These are phyloP conservation scores for Eucalyptus pauciflora DNA, from an alignment of 345 rosid species.

Conservation along the genomic window DNA sequence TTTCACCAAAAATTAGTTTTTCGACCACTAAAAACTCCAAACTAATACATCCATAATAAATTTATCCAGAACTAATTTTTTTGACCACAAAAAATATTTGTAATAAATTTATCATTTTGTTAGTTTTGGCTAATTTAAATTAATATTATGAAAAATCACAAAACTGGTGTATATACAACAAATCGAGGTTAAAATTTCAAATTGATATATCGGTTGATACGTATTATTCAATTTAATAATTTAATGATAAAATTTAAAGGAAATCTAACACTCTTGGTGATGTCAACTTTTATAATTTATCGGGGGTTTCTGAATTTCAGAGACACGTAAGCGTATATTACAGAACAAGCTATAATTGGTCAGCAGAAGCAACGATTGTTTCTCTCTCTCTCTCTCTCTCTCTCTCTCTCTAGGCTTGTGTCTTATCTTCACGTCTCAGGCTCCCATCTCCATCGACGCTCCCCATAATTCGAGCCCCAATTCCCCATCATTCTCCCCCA, in stretches of 20 bases:
- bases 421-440: background rate
- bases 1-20: rapidly evolving
- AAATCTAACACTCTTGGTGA: rapidly evolving
- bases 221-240: too few relatives aligned
- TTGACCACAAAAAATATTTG: too few relatives aligned
- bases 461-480: background rate
- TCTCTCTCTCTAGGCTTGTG: background rate
- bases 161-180: rapidly evolving
- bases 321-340: background rate
- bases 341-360: background rate
- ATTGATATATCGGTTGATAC: rapidly evolving
- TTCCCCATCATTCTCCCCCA: background rate
- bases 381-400: background rate
- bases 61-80: rapidly evolving
- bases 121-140: rapidly evolving
- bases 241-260: too few relatives aligned
- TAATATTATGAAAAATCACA: too few relatives aligned
- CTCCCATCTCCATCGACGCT: background rate
- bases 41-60: too few relatives aligned
- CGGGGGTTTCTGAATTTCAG: background rate
- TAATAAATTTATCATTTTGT: too few relatives aligned
- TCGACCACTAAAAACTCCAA: rapidly evolving
- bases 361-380: background rate
- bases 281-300: background rate
- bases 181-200: rapidly evolving